Conservation (phyloP, 108 stramenopile genomes). For the Parietichytrium sp. region DNA sequence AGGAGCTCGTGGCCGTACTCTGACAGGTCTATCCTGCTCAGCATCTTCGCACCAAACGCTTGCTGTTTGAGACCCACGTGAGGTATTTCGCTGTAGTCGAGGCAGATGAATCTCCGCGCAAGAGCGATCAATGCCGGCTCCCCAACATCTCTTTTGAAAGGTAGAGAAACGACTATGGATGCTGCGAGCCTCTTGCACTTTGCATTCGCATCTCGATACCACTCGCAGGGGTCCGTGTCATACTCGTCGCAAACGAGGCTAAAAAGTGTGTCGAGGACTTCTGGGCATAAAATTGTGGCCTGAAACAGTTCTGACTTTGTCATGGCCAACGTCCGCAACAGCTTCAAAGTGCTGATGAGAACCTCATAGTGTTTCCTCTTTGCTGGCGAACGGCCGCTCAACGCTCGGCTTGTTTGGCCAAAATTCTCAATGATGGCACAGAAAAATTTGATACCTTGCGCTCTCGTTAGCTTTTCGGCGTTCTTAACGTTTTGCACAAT, state of each 20-base stretch:
- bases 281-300: neutral
- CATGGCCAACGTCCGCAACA: conserved; percentile 2
- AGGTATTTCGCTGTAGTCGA: neutral
- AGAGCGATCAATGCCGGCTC: neutral
- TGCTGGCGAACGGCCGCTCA: neutral
- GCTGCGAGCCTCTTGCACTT: neutral
- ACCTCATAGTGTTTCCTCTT: neutral
- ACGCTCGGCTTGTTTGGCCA: neutral
- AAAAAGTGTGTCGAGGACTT: conserved; percentile 7
- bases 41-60: neutral
- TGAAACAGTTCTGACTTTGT: neutral
- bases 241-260: neutral
- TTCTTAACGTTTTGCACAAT: neutral
- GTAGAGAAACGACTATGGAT: neutral
- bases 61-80: neutral
- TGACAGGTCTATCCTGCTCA: neutral
- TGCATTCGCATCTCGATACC: neutral
- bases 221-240: neutral
- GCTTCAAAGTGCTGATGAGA: neutral
- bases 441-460: neutral
- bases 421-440: conserved; percentile 8
- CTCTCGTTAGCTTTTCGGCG: neutral
- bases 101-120: conserved; percentile 32
- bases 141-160: conserved; percentile 10
- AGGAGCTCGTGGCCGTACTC: conserved; percentile 15